Base-by-base conservation (phyloP, 306 rosid species). In the Lithocarpus polystachyus region DNA sequence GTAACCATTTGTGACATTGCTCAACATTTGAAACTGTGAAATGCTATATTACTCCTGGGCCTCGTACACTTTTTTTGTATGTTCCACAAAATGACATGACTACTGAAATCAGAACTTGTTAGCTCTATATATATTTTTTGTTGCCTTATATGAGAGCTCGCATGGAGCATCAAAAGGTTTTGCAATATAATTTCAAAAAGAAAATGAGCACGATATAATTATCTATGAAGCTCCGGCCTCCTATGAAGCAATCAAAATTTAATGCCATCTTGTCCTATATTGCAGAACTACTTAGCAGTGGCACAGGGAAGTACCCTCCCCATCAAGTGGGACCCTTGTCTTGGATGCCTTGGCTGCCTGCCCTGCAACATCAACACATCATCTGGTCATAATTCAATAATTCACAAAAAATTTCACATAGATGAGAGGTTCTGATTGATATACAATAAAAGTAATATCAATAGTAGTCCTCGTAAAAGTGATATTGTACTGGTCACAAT, bases 251-350 rank as follows among this genome's bases (percentile, higher is more conserved):
- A 23, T 75, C 11, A 55, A 52, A 68, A 33, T n/a, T 24, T 52
- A 35, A 28, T 68, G 37, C 33, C 26, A 40, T 56, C 20, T 79
- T 48, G 9, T 23, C 4, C 51, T 24, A 31, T 5, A 26, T 17
- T 26, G 54, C 64, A 24, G 33, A 23, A 40, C 75, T 75, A 79
- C 64, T 82, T 71, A 52, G 84, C 77, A 45, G 80, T 54, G 59
- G 81, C 77, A 75, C 86, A 80, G 69, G 89, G 78, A 82, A 88
- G 86, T 51, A 79, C 74, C 81, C 89, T 73, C 54, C 86, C 79
- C 5, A 74, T 79, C 5, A 67, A 57, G 45, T 75, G 57, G 5
- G 82, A 68, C 35, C 79, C 77, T 31, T 69, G 77, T 10, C 70
- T 88, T 24, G 35, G 56, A 71, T 82, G 87, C 78, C 80, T 83